Base-by-base conservation (phyloP, 2,329 filamentous ascomycete genomes). In the Pseudonectria foliicola region DNA sequence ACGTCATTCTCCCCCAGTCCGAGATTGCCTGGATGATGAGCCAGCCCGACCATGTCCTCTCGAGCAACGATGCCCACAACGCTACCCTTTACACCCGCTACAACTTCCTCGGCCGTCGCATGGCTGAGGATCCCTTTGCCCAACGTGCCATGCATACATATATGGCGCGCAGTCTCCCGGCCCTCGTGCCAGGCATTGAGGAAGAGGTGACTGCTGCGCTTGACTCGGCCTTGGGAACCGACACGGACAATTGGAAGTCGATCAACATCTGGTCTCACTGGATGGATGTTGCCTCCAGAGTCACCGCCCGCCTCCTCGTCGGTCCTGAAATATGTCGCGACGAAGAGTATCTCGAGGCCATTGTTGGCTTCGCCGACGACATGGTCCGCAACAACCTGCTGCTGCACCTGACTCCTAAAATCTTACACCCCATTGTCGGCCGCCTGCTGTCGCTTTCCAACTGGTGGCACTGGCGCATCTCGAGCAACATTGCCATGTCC, bases 341-440 rank as follows among this genome's bases (percentile, higher is more conserved):
- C 40, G 45, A 60, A 15, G 52, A 56, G 6, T 72, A 71, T 37
- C 53, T 76, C 27, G 48, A 61, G n/a, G 56, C 60, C 34, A 69
- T 70, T 46, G 55, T 69, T 7, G 53, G 54, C 16, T 77, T 76
- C 40, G 68, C 71, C 23, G 62, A 69, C 38, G 64, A 64, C 32
- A 63, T 75, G 3, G 47, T 74, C 2, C 48, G 67, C 29, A 66
- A 66, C 38, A 59, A 59, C 38, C 56, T 69, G 29, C 40, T 71
- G 12, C 56, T 73, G n/a, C 59, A 57, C 42, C 52, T 72, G 37
- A 54, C 70, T 3, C 71, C 73, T 0, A 55, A 56, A 7, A 53
- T 68, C 2, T 48, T 77, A 3, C 68, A 73, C 15, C 70, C 71
- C 0, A 39, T 78, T 2, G 35, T 75, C 4, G 68, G 70, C 8